Percentiles rank a stretch among this genome's conserved stretches.
phyloP scores from a whole-genome alignment of 2,329 filamentous ascomycete species.

The Pestalotiopsis sp. region DNA sequence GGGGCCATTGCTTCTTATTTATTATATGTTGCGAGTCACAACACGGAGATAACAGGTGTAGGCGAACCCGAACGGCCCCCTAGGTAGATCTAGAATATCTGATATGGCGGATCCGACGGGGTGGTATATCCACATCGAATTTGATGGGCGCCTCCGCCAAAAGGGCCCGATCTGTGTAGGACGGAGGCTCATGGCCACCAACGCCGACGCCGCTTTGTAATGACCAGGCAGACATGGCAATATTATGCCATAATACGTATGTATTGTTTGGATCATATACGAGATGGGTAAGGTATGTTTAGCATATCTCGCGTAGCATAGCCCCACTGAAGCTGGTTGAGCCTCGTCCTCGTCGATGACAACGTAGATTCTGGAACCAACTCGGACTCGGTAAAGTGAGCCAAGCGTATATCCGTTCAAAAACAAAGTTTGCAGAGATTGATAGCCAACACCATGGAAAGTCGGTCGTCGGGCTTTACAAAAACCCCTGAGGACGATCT shows the following conservation, averaged over 20 bases:
- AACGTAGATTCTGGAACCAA: not conserved
- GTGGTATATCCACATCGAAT: not conserved
- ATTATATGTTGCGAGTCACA: not conserved
- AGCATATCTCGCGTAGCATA: not conserved
- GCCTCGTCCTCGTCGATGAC: not conserved
- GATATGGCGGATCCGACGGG: not conserved
- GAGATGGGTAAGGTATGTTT: not conserved
- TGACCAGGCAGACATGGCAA: not conserved
- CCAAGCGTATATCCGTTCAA: not conserved
- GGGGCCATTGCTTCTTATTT: not conserved
- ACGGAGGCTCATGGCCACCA: not conserved
- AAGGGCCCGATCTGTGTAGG: too few relatives aligned
- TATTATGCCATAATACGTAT: not conserved
- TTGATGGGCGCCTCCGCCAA: not conserved
- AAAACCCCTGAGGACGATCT: not conserved
- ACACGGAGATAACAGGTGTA: not conserved
- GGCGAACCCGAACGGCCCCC: not conserved
- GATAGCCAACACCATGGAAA: not conserved
- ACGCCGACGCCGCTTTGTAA: constrained; percentile 7
- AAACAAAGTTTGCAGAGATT: not conserved
- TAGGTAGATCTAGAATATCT: not conserved
- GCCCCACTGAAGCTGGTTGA: not conserved
- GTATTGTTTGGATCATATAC: not conserved
- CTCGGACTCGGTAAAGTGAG: not conserved
- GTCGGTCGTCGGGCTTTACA: not conserved